phyloP scores from a whole-genome alignment of 257 asterid species.

The Ballota nigra region DNA sequence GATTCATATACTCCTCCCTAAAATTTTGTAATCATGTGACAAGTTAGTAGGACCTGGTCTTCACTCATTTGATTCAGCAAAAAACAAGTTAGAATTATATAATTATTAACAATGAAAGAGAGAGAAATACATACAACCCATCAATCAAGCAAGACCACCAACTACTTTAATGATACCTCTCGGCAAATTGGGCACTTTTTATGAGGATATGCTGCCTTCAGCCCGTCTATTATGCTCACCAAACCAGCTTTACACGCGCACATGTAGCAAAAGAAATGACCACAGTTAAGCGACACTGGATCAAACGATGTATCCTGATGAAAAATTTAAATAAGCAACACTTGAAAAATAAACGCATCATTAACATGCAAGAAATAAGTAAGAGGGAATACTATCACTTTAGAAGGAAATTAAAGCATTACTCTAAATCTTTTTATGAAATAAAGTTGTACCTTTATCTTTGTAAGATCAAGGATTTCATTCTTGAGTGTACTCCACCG shows the following conservation, averaged over 20 bases:
- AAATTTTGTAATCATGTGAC: neutral
- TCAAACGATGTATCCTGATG: slow-evolving; percentile 86
- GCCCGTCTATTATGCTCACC: slow-evolving; percentile 83
- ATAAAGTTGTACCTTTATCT: neutral
- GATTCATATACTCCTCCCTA: slow-evolving; percentile 65
- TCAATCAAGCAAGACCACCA: neutral
- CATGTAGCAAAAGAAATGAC: slow-evolving; percentile 83
- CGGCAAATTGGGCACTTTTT: slow-evolving; percentile 88
- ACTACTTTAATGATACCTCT: slow-evolving; percentile 74
- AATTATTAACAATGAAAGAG: neutral
- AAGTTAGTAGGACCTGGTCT: neutral
- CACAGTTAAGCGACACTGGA: slow-evolving; percentile 81
- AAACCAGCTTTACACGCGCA: slow-evolving; percentile 94
- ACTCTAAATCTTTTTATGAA: neutral
- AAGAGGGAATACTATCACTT: neutral
- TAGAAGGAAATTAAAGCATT: neutral
- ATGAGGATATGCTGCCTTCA: slow-evolving; percentile 47
- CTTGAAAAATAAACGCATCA: neutral
- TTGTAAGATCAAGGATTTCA: neutral
- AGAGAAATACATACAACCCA: neutral
- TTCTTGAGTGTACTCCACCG: slow-evolving; percentile 4
- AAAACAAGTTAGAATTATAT: no score
- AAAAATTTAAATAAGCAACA: neutral
- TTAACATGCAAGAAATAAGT: neutral
- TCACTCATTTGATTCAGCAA: neutral